phyloP scores from a whole-genome alignment of 2,329 filamentous ascomycete genomes.

The Apiospora koreana region DNA sequence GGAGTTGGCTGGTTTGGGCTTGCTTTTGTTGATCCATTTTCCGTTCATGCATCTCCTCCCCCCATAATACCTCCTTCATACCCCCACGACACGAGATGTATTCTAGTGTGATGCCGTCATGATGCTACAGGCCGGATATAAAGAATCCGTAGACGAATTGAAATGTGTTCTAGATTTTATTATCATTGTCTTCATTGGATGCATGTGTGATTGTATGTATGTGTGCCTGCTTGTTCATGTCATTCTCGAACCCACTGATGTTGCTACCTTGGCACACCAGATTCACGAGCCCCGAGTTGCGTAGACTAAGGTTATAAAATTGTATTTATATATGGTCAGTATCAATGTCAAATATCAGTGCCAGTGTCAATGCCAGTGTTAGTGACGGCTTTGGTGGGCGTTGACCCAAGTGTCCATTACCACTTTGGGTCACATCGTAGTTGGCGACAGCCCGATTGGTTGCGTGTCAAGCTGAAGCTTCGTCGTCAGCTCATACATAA shows the following conservation, averaged over 20 bases:
- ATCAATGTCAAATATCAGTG: background rate
- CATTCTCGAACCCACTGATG: background rate
- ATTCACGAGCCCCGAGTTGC: background rate
- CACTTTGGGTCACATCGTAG: background rate
- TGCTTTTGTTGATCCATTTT: constrained; percentile 30
- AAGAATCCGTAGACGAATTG: constrained; percentile 31
- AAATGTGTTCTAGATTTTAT: constrained; percentile 18
- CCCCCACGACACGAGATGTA: constrained; percentile 30
- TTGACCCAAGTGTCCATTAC: background rate
- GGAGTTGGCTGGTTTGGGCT: constrained; percentile 42
- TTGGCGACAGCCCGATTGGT: background rate
- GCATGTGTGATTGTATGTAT: background rate
- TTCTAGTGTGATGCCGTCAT: constrained; percentile 33
- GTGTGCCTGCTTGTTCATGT: no score
- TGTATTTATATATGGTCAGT: no score
- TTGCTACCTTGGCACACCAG: background rate
- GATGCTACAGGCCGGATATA: constrained; percentile 31
- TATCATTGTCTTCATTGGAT: background rate
- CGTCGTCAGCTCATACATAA: background rate
- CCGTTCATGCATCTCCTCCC: constrained; percentile 27
- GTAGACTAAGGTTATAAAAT: no score
- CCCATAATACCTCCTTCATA: constrained; percentile 31
- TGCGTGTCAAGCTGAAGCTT: background rate
- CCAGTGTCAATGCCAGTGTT: background rate
- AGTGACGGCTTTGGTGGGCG: background rate